A percentile compares a stretch with the other conserved stretches of the same genome.
These are phyloP conservation scores for Dactylonectria estremocensis DNA, from an alignment of 2,329 filamentous ascomycete species.

Conservation along the genomic window DNA sequence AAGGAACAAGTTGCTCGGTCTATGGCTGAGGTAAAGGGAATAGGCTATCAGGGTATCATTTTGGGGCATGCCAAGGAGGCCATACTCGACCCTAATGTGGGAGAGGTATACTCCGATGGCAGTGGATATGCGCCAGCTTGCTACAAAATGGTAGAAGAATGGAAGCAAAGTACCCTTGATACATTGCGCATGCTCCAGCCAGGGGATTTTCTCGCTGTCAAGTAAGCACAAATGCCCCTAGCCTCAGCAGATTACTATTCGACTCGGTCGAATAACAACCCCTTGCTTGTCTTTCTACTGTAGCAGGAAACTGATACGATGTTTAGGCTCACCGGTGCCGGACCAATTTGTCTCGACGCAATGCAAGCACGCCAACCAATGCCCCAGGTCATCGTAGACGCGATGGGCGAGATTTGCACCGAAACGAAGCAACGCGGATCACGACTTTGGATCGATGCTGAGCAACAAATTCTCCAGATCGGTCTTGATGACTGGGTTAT, in stretches of 20 bases:
- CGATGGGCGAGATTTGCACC: conserved; percentile 55
- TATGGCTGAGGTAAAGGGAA: conserved; percentile 57
- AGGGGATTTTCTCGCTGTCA: conserved; percentile 72
- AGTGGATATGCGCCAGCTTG: not conserved
- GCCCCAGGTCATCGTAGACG: conserved; percentile 56
- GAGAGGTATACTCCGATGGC: not conserved
- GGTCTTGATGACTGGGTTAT: conserved; percentile 51
- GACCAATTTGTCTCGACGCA: conserved; percentile 52
- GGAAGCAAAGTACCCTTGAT: conserved; percentile 65
- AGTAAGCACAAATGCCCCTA: conserved; percentile 51
- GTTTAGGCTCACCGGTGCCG: conserved; percentile 57
- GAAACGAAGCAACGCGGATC: conserved; percentile 53
- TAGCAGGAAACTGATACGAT: too few relatives aligned
- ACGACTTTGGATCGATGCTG: conserved; percentile 60
- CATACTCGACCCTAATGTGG: conserved; percentile 47
- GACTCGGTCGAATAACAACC: too few relatives aligned
- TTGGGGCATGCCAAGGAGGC: conserved; percentile 67
- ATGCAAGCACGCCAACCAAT: conserved; percentile 52
- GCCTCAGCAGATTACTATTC: too few relatives aligned
- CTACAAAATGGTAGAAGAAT: conserved; percentile 53
- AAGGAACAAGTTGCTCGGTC: conserved; percentile 61
- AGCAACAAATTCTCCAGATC: conserved; percentile 58
- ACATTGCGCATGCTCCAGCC: conserved; percentile 64
- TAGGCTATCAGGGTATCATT: conserved; percentile 66
- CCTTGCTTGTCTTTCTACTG: too few relatives aligned